Evolutionary conservation across 805 yeast genomes (phyloP).

Genomic region (Nakazawaea laoshanensis): DNA sequence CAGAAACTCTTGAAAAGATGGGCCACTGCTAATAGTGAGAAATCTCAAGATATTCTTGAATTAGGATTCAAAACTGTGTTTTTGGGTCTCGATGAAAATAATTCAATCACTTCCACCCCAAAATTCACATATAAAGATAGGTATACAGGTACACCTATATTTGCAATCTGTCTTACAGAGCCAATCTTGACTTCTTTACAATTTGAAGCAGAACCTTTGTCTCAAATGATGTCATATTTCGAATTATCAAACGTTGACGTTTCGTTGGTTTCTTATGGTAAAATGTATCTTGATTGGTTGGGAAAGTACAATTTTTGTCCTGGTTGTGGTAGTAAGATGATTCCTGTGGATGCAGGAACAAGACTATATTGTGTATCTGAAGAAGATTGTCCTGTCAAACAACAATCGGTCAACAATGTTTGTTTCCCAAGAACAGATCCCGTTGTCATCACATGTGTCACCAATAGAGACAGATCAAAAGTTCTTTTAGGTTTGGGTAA

Average conservation of each 20-base stretch:
- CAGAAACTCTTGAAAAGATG: conserved; percentile 13
- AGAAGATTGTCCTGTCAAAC: conserved; percentile 30
- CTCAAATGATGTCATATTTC: conserved; percentile 16
- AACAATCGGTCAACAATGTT: conserved; percentile 54
- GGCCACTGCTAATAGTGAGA: conserved; percentile 14
- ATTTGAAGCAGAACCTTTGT: conserved; percentile 2
- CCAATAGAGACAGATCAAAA: conserved; percentile 50
- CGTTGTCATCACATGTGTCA: conserved; percentile 74
- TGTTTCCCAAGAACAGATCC: conserved; percentile 92
- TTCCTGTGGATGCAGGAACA: conserved; percentile 64
- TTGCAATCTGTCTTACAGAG: conserved; percentile 48
- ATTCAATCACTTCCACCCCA: conserved; percentile 9
- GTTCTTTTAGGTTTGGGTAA: conserved; percentile 65
- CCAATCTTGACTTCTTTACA: conserved; percentile 6
- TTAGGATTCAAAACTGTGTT: conserved; percentile 26
- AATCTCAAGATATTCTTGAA: conserved; percentile 11
- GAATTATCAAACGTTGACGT: conserved; percentile 34
- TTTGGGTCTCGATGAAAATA: conserved; percentile 39
- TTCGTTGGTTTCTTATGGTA: conserved; percentile 69
- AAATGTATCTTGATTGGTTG: conserved; percentile 83
- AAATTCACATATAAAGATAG: conserved; percentile 34
- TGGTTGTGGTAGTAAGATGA: conserved; percentile 67
- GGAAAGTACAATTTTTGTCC: conserved; percentile 69
- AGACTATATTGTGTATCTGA: conserved; percentile 38
- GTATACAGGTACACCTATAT: conserved; percentile 56